Evolutionary conservation across 495 filamentous ascomycete genomes (phyloP).

Genomic region (Penicillium silybi): DNA sequence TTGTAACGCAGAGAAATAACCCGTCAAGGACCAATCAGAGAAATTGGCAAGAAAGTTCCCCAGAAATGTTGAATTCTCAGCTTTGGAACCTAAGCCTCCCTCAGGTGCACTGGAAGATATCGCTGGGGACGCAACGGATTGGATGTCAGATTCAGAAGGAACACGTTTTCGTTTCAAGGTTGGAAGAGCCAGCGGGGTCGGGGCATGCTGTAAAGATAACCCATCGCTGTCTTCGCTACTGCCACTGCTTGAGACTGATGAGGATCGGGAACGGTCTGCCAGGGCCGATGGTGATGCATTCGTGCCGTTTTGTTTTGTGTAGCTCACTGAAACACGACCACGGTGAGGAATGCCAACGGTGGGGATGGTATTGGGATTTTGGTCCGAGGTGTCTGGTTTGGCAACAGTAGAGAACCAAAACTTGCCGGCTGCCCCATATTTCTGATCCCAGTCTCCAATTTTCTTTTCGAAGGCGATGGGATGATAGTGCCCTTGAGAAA

Average conservation of each 20-base stretch:
- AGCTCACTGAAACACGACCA: constrained; percentile 6
- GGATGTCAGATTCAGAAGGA: constrained; percentile 32
- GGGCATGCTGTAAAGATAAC: constrained; percentile 18
- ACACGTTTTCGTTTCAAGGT: constrained; percentile 42
- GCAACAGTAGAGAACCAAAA: constrained; percentile 41
- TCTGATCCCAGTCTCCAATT: constrained; percentile 44
- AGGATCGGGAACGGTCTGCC: constrained; percentile 8
- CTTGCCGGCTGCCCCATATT: constrained; percentile 48
- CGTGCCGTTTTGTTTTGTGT: constrained; percentile 6
- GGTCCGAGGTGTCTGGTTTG: constrained; percentile 3
- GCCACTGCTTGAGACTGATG: constrained; percentile 29
- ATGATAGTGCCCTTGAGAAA: constrained; percentile 43
- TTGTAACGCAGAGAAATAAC: constrained; percentile 39
- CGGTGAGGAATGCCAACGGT: constrained; percentile 40
- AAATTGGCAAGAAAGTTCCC: constrained; percentile 45
- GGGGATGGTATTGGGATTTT: constrained; percentile 28
- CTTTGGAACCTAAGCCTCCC: constrained; percentile 12
- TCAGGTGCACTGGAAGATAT: constrained; percentile 21
- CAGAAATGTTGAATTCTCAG: constrained; percentile 37
- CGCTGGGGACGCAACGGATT: constrained; percentile 28
- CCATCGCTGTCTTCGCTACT: constrained; percentile 34
- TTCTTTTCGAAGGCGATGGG: constrained; percentile 46
- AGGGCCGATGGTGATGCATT: constrained; percentile 7
- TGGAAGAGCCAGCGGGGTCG: constrained; percentile 16
- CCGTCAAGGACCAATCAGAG: constrained; percentile 42